Percentiles rank a stretch among this genome's conserved stretches.
These are phyloP conservation scores for Grigorovia humatica DNA, from an alignment of 805 yeast species.

Conservation along the genomic window DNA sequence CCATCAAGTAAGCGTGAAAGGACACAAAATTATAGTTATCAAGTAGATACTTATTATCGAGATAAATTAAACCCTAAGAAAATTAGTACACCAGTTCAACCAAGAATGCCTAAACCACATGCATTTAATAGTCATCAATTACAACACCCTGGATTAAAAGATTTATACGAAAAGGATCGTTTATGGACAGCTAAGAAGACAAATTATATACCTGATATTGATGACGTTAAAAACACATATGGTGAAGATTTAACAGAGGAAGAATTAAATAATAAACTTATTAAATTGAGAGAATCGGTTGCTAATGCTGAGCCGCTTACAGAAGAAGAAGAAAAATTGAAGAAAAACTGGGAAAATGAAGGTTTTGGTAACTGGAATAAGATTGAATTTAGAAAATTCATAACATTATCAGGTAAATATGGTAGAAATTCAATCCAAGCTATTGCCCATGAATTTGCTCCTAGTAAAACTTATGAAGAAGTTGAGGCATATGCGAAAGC, in stretches of 20 bases:
- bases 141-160: slow-evolving; percentile 62
- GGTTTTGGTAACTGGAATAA: slow-evolving; percentile 83
- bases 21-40: slow-evolving; percentile 56
- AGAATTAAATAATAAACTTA: slow-evolving; percentile 37
- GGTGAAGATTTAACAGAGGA: slow-evolving; percentile 33
- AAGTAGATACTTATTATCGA: slow-evolving; percentile 78
- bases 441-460: slow-evolving; percentile 66
- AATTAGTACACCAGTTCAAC: slow-evolving; percentile 41
- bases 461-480: slow-evolving; percentile 71
- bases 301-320: slow-evolving; percentile 70
- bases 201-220: slow-evolving; percentile 54
- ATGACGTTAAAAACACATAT: slow-evolving; percentile 36
- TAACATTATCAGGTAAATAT: slow-evolving; percentile 63
- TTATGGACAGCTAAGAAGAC: slow-evolving; percentile 64
- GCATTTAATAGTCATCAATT: slow-evolving; percentile 86
- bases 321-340: slow-evolving; percentile 63
- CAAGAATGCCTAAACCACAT: slow-evolving; percentile 79
- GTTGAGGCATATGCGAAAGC: slow-evolving; percentile 65
- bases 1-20: slow-evolving; percentile 72
- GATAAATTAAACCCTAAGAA: slow-evolving; percentile 63
- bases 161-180: slow-evolving; percentile 72
- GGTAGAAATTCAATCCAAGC: slow-evolving; percentile 68
- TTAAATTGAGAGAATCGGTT: slow-evolving; percentile 59
- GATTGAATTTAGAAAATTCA: slow-evolving; percentile 77
- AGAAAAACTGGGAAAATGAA: slow-evolving; percentile 45